Evolutionary conservation across 306 rosid genomes (phyloP).

Genomic region (Parietaria judaica): DNA sequence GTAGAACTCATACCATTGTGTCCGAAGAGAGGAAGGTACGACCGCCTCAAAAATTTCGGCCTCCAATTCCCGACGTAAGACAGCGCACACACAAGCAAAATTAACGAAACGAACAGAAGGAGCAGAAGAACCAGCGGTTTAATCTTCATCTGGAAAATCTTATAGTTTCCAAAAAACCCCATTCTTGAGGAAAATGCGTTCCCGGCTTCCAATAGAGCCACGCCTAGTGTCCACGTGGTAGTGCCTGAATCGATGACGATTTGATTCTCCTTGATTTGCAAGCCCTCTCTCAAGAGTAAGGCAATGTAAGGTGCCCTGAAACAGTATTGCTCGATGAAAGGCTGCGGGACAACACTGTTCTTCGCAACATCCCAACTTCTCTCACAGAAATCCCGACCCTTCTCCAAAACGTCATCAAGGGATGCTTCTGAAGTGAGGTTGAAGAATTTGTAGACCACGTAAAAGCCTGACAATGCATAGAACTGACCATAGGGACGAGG

Average conservation of each 20-base stretch:
- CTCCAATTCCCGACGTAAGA: slow-evolving; percentile 56
- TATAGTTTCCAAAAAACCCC: slow-evolving; percentile 41
- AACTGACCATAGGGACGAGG: slow-evolving; percentile 77
- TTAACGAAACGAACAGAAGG: slow-evolving; percentile 46
- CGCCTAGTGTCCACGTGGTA: slow-evolving; percentile 96
- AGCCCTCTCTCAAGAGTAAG: slow-evolving; percentile 75
- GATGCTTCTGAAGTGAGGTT: slow-evolving; percentile 73
- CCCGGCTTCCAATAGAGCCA: slow-evolving; percentile 91
- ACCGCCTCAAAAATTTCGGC: slow-evolving; percentile 70
- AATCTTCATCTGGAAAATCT: slow-evolving; percentile 53
- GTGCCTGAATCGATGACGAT: slow-evolving; percentile 84
- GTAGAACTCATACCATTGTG: slow-evolving; percentile 48
- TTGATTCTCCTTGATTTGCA: slow-evolving; percentile 69
- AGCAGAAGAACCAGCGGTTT: slow-evolving; percentile 46
- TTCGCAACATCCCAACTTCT: slow-evolving; percentile 71
- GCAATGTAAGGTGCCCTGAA: slow-evolving; percentile 88
- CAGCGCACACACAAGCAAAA: slow-evolving; percentile 61
- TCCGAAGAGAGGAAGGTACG: slow-evolving; percentile 70
- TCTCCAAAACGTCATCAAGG: slow-evolving; percentile 75
- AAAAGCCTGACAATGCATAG: slow-evolving; percentile 85
- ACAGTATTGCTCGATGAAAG: slow-evolving; percentile 95
- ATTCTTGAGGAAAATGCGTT: slow-evolving; percentile 43
- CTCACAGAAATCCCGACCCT: slow-evolving; percentile 66
- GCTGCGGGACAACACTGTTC: slow-evolving; percentile 84
- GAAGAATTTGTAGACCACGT: slow-evolving; percentile 79